Conservation (phyloP, 257 asterid genomes). For the Solanum chiquidenum region DNA sequence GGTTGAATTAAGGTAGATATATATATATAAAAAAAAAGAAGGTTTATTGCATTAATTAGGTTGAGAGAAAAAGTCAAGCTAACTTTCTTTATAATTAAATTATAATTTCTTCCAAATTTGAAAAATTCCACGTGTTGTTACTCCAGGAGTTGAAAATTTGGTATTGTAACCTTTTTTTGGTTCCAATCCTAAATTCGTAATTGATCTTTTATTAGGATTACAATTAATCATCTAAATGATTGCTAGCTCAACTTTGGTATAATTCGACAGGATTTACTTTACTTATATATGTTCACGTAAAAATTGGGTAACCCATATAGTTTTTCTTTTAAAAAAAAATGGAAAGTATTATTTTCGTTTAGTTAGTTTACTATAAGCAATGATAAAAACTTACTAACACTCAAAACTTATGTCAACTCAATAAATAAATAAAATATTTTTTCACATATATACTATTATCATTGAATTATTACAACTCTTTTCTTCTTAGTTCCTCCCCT, state of each 20-base stretch:
- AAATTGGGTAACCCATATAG: background rate
- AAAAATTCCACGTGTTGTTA: background rate
- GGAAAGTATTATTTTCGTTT: background rate
- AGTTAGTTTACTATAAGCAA: background rate
- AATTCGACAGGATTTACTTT: background rate
- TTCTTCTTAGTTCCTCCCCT: background rate
- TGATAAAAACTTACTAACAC: too few relatives aligned
- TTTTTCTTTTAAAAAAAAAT: rapidly evolving
- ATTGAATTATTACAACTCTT: background rate
- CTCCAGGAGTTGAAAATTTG: background rate
- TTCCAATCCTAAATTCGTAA: background rate
- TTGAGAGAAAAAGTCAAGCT: background rate
- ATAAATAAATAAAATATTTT: background rate
- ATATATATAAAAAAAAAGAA: too few relatives aligned
- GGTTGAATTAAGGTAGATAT: background rate
- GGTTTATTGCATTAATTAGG: background rate
- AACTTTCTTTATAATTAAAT: background rate
- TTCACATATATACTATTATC: background rate
- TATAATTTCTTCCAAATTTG: background rate
- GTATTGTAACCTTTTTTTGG: background rate
- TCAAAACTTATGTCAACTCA: background rate
- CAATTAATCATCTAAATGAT: background rate
- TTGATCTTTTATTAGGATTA: background rate
- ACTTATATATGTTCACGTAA: background rate
- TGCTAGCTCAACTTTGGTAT: background rate